A percentile compares a stretch with the other conserved stretches of the same genome.
phyloP scores from a whole-genome alignment of 2,329 filamentous ascomycete genomes.

The Talaromyces funiculosus region DNA sequence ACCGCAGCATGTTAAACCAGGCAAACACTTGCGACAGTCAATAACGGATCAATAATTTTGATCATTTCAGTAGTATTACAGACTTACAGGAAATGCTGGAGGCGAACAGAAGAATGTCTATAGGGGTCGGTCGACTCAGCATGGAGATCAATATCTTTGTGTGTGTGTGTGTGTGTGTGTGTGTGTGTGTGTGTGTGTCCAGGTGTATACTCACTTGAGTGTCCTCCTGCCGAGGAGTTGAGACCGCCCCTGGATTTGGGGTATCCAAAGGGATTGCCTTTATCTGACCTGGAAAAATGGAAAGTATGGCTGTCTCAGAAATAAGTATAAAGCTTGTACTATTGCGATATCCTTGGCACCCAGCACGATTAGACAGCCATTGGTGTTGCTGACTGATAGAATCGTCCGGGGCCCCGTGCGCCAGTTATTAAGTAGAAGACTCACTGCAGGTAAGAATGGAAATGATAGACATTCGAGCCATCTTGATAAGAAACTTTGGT shows the following conservation, averaged over 20 bases:
- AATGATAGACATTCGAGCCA: background rate
- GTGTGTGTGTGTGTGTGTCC: too few species aligned
- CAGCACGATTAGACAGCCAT: background rate
- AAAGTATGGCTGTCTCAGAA: background rate
- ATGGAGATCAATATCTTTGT: too few species aligned
- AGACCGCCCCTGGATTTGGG: too few species aligned
- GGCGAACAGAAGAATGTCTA: background rate
- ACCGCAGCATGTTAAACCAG: background rate
- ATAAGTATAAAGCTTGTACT: background rate
- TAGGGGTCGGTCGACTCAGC: too few species aligned
- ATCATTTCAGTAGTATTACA: too few species aligned
- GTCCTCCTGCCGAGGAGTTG: background rate
- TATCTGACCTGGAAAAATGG: background rate
- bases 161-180: too few species aligned
- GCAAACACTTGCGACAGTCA: background rate
- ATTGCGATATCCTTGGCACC: background rate
- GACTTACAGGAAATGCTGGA: background rate
- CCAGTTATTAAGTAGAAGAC: background rate
- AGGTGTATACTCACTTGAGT: background rate
- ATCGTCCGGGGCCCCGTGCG: too few species aligned
- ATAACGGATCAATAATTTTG: too few species aligned
- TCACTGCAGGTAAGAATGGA: background rate
- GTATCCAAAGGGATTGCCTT: background rate
- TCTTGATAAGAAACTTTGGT: too few species aligned
- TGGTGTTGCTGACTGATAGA: background rate